Evolutionary conservation across 2,329 filamentous ascomycete species (phyloP), one percentile per base, ranked within the genome.

Genomic region (Xylaria sp.): DNA sequence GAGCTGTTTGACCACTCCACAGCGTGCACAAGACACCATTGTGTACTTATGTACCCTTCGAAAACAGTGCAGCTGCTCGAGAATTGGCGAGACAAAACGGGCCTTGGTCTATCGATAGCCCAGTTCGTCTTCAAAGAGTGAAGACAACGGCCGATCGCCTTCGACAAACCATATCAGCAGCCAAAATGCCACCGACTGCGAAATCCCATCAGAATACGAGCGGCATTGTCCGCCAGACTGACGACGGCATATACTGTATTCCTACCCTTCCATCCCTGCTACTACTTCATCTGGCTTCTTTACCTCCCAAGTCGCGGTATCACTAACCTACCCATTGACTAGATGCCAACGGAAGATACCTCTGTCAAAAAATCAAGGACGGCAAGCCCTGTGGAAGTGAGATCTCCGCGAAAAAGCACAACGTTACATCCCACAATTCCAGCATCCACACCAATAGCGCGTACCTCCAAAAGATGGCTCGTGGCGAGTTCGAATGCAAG

Each of bases 281-380:
- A 8, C 29, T 4, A 3, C n/a, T 23, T 37, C 13, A 1, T 18
- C 16, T 13, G 5, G 23, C 12, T 16, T 16, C 29, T 53, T 23
- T n/a, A 3, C 1, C 32, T 35, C 47, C 3, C 23, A 3, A 27
- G 9, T 4, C 21, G 6, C 13, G 5, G 25, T 21, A n/a, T 12
- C 21, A 44, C 57, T 65, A 57, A 65, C 16, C 1, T 44, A 2
- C 2, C 25, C 5, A 10, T 42, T 18, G 27, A 27, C 1, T 44
- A 68, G 66, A 68, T n/a, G 23, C 9, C 2, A 21, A 68, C 21
- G 66, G 66, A 5, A 68, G 27, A 44, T 68, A 61, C 23, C 18
- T 50, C 1, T 65, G 66, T 51, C 40, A 27, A 13, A 54, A 48
- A 16, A 9, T 57, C 42, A 13, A 47, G 25, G 51, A 65, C 29